Base-by-base conservation (phyloP, 1,284 basidiomycete species). In the Waitea zeae region DNA sequence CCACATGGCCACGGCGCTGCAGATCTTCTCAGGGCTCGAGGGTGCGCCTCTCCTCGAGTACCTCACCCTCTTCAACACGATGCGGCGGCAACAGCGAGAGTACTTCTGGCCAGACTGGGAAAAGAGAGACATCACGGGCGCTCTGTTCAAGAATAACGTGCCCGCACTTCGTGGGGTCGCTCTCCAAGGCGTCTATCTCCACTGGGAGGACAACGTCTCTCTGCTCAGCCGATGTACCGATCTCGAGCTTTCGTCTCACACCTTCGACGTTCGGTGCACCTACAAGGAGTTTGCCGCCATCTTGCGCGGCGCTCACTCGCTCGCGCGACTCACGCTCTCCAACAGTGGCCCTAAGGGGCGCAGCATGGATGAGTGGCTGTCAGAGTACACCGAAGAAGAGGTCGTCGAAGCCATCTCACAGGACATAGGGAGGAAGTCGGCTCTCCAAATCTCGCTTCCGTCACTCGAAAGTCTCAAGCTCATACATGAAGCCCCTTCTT, bases 131-230 rank as follows among this genome's bases (percentile, higher is more conserved):
- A 45, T 50, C 15, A 58, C 66, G 41, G 42, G 56, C 4, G 24
- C 17, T n/a, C 58, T 68, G 2, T 78, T 79, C 50, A 47, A 59
- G 13, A 70, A 69, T 0, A 50, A 55, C 26, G 64, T 64, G n/a
- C 75, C 75, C 2, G 57, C 51, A 12, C 50, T 79, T 3, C 51
- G 47, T n/a, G 44, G 49, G 5, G 47, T 66, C 14, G 50, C 54
- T 2, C 52, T 79, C 13, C 75, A 69, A 69, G 73, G 71, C 20
- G 67, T 77, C 2, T 73, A 76, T 38, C 45, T 78, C 17, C 61
- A 70, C 36, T 79, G 76, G 75, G 56, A 60, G 12, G 49, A 48
- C 33, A 61, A 57, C 7, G 42, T 53, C 6, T 7, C 9, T 7
- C 59, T 65, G 31, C 50, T 64, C 24, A 44, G 42, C 22, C 58